Evolutionary conservation across 2,329 filamentous ascomycete genomes (phyloP), one percentile per base, ranked within the genome.

Genomic region (Trichocomaceae sp.): DNA sequence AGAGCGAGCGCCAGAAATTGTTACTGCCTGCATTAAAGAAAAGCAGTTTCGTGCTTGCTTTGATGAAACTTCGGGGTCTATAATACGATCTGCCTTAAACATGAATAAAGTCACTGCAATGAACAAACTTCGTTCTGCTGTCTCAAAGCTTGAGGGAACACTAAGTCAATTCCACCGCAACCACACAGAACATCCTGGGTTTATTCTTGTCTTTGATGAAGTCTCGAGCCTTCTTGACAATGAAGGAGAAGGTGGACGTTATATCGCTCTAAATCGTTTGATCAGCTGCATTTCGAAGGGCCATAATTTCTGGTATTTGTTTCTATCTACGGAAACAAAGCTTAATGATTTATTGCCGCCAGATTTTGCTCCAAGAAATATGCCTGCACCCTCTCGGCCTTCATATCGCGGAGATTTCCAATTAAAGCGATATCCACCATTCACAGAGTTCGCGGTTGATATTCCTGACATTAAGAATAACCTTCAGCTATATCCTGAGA

Each of bases 401-500:
- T 52, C 50, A n/a, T 33, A 6, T 23, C 15, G 50, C 2, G 41
- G 41, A 35, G 26, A 46, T 35, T 33, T 46, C 15, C 12, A n/a
- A 31, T 26, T 52, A 13, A 5, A 46, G n/a, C 20, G 50, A 15
- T 52, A 45, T 22, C 50, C 50, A 10, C 23, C 41, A 10, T 45
- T 46, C 19, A 52, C 50, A 23, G 22, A 19, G 9, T 52, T 45
- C 20, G 29, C 15, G 8, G 20, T 33, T 10, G 50, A 52, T 17
- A 52, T 52, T 52, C 9, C 5, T 4, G 50, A 52, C 33, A 8
- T 52, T 15, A 46, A 52, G 35, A 52, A 52, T 15, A 29, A 52
- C 49, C 23, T 17, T 44, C 10, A 13, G 3, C 12, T 29, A 13
- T 15, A 26, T 20, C 49, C 49, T 15, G 15, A 23, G 29, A 20